These are phyloP conservation scores for Tieghemiomyces parasiticus DNA, from an alignment of 192 early-diverging fungal genomes.

Conservation along the genomic window DNA sequence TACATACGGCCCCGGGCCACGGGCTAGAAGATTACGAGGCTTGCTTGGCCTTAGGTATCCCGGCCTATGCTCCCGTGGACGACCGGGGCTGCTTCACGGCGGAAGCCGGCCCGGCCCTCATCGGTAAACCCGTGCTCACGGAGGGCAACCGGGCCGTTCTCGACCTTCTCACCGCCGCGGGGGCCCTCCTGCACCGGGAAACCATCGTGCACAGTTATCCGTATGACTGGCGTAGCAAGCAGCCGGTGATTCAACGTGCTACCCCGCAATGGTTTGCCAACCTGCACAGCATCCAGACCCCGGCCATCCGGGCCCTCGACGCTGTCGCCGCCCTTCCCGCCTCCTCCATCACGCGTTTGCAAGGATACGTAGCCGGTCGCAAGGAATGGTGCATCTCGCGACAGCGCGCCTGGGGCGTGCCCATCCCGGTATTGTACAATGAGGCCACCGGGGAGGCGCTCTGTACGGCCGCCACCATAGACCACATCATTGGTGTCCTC, in stretches of 20 bases:
- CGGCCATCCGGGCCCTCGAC: constrained; percentile 37
- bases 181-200: constrained; percentile 30
- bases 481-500: constrained; percentile 45
- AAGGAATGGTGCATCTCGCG: constrained; percentile 77
- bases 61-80: constrained; percentile 53
- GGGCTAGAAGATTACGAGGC: constrained; percentile 71
- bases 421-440: constrained; percentile 63
- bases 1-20: constrained; percentile 70
- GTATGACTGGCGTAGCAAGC: constrained; percentile 74
- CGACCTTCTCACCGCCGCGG: constrained; percentile 23
- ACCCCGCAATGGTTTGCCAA: constrained; percentile 79
- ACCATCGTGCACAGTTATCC: constrained; percentile 58
- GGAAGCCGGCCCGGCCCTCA: constrained; percentile 43
- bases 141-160: constrained; percentile 43
- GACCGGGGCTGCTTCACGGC: constrained; percentile 48
- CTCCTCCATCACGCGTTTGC: constrained; percentile 34
- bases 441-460: constrained; percentile 39
- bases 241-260: constrained; percentile 59
- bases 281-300: constrained; percentile 40
- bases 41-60: constrained; percentile 34
- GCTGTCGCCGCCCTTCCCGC: constrained; percentile 44
- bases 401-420: constrained; percentile 69
- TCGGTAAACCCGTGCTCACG: constrained; percentile 39
- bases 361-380: constrained; percentile 46
- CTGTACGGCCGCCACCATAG: constrained; percentile 42